Percentiles rank a stretch among this genome's conserved stretches.
These are phyloP conservation scores for Mycosphaerella sp. DNA, from an alignment of 2,329 filamentous ascomycete genomes.

Conservation along the genomic window DNA sequence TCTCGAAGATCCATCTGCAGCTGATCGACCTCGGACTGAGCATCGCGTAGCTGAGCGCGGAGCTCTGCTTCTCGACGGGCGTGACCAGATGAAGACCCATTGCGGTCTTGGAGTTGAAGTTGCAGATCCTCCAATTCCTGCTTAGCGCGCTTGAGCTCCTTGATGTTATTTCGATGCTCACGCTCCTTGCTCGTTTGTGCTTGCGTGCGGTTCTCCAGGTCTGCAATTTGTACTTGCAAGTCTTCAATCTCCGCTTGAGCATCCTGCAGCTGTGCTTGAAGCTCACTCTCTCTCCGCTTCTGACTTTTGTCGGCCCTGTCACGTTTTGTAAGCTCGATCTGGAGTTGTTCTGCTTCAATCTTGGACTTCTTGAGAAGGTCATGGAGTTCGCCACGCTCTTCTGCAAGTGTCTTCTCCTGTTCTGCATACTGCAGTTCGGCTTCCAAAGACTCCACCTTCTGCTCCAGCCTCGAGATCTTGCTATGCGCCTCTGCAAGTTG, in stretches of 20 bases:
- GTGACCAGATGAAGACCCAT: constrained; percentile 33
- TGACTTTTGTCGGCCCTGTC: constrained; percentile 58
- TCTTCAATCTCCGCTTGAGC: constrained; percentile 38
- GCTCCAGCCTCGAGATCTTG: constrained; percentile 41
- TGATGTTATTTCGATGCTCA: constrained; percentile 34
- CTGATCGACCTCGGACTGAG: constrained; percentile 30
- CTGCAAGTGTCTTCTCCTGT: constrained; percentile 45
- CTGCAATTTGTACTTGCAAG: constrained; percentile 53
- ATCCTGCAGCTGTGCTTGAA: constrained; percentile 62
- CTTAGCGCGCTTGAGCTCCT: constrained; percentile 30
- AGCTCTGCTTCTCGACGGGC: constrained; percentile 38
- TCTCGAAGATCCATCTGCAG: constrained; percentile 38
- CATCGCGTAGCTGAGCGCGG: constrained; percentile 32
- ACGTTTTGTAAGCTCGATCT: constrained; percentile 63
- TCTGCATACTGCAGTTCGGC: constrained; percentile 52
- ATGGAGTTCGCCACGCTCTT: constrained; percentile 55
- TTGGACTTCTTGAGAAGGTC: constrained; percentile 57
- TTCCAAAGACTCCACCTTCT: constrained; percentile 51
- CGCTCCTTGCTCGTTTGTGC: constrained; percentile 31
- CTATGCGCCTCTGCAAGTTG: constrained; percentile 34
- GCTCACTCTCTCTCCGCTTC: constrained; percentile 50
- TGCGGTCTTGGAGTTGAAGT: constrained; percentile 44
- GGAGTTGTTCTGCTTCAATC: constrained; percentile 49
- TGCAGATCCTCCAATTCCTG: constrained; percentile 32
- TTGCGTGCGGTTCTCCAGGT: constrained; percentile 28